These are phyloP conservation scores for Vaccinium corymbosum DNA, from an alignment of 148 eudicot genomes.

Conservation along the genomic window DNA sequence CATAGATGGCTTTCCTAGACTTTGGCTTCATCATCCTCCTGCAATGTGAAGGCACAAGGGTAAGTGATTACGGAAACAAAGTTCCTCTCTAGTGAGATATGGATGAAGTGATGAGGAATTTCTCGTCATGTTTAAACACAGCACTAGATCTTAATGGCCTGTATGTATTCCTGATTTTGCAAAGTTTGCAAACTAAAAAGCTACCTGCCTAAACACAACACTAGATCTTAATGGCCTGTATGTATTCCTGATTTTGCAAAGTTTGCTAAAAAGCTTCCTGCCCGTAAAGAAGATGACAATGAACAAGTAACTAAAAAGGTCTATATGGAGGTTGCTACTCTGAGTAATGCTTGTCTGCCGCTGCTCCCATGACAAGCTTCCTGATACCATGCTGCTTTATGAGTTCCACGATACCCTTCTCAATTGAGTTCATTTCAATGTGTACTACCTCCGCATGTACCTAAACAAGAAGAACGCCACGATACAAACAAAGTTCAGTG, in stretches of 20 bases:
- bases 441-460: constrained; percentile 45
- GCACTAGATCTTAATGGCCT: no score
- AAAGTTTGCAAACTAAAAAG: no score
- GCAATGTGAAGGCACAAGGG: no score
- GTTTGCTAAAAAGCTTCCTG: neutral
- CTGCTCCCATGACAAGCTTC: constrained; percentile 90
- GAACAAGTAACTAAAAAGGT: neutral
- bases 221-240: no score
- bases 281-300: neutral
- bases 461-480: constrained; percentile 21
- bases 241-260: no score
- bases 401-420: constrained; percentile 76
- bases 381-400: constrained; percentile 49
- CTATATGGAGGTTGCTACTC: constrained; percentile 29
- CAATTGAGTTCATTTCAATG: constrained; percentile 51
- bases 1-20: constrained; percentile 23
- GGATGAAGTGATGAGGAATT: neutral
- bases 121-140: neutral
- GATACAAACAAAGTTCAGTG: neutral
- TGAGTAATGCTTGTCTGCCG: constrained; percentile 53
- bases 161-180: no score
- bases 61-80: no score
- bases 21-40: no score
- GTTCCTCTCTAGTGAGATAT: no score
- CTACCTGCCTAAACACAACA: no score